A percentile compares a stretch with the other conserved stretches of the same genome.
These are phyloP conservation scores for Tolypocladium cylindrosporum DNA, from an alignment of 2,329 filamentous ascomycete genomes.

Conservation along the genomic window DNA sequence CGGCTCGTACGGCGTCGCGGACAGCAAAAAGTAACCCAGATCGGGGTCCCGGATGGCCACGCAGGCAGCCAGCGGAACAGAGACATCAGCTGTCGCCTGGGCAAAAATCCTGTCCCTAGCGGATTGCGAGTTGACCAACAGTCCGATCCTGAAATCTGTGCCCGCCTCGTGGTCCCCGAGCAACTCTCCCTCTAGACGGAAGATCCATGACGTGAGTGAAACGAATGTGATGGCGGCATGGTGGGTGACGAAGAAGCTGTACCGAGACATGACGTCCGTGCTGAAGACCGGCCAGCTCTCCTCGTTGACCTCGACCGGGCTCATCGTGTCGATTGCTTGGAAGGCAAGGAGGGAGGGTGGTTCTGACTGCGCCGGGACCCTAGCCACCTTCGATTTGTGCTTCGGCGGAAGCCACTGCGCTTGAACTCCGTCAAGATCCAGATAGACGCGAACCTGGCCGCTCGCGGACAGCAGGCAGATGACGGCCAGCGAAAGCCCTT, in stretches of 20 bases:
- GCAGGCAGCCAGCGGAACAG: constrained; percentile 41
- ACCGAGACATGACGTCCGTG: constrained; percentile 49
- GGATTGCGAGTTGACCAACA: constrained; percentile 48
- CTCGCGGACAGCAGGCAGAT: constrained; percentile 51
- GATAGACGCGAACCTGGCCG: constrained; percentile 50
- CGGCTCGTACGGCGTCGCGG: constrained; percentile 47
- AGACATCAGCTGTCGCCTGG: constrained; percentile 35
- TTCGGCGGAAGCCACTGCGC: constrained; percentile 57
- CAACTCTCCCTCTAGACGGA: constrained; percentile 52
- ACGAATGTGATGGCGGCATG: constrained; percentile 49
- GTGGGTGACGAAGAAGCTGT: constrained; percentile 54
- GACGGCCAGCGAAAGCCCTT: constrained; percentile 50
- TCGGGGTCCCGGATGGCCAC: constrained; percentile 49
- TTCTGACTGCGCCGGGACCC: constrained; percentile 25
- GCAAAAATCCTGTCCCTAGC: constrained; percentile 49
- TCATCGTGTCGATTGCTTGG: constrained; percentile 52
- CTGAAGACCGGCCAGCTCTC: constrained; percentile 56
- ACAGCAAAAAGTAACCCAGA: constrained; percentile 53
- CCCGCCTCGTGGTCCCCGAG: constrained; percentile 45
- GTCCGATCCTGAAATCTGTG: constrained; percentile 50
- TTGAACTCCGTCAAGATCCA: constrained; percentile 52
- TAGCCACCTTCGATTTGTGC: constrained; percentile 36
- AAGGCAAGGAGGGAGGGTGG: constrained; percentile 47
- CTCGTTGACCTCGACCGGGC: constrained; percentile 40
- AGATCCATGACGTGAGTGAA: constrained; percentile 53